Evolutionary conservation across 805 yeast genomes (phyloP), one percentile per base, ranked within the genome.

Genomic region (Phaffomyces antillensis): DNA sequence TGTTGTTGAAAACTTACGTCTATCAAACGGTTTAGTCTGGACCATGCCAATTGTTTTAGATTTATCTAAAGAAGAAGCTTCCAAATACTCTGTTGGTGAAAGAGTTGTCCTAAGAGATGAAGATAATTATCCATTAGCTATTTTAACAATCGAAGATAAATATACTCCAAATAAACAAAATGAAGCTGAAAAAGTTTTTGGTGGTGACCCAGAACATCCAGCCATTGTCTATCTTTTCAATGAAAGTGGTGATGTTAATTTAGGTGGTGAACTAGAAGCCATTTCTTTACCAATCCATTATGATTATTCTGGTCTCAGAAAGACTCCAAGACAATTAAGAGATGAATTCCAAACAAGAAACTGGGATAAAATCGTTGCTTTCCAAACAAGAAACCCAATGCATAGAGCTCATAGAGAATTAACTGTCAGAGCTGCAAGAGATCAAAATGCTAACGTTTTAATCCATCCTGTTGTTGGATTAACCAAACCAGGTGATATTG

Each of bases 301-400:
- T 66, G 98, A 90, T 64, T 90, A 90, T 65, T 81, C 85, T 25
- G 91, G 83, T 42, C 73, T 83, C 52, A 80, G 98, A 65, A 83
- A 83, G 68, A 86, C 96, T 25, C 98, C 98, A 26, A 79, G 87
- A 25, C 95, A 89, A 68, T 76, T 90, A 59, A 81, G 98, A 67
- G 68, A 81, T 23, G 96, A 90, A 70, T 91, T 91, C 61, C 65
- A 70, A 49, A 76, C 77, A 58, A 81, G 84, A 63, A 83, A 86
- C 53, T 90, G 97, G 97, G 76, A 79, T 58, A 75, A 80, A 59
- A 86, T 90, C 44, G 98, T 90, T 40, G 98, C 98, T 31, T 90
- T 90, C 83, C 98, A 90, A 72, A 90, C 98, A 37, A 80, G 98
- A 72, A 90, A 90, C 72, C 98, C 98, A 55, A 91, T 90, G 97